Base-by-base conservation (phyloP, 768 basidiomycete genomes). In the Tylopilus felleus region DNA sequence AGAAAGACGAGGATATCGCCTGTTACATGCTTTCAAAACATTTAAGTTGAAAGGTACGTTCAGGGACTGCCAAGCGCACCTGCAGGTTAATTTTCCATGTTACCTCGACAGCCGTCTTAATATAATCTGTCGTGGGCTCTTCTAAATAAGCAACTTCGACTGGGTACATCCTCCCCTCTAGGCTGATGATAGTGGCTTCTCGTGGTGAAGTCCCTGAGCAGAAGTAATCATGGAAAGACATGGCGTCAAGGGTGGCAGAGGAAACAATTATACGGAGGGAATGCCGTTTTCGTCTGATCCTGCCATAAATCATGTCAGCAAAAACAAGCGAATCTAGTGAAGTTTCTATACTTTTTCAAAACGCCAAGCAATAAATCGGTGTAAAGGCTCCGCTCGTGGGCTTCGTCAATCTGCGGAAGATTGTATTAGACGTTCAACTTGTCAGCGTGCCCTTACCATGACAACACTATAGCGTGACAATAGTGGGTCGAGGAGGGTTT, bases 1-100 rank as follows among this genome's bases (percentile, higher is more conserved):
- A 99, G 68, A 66, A 99, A 99, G 0, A 98, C 84, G 22, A 99
- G 79, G 42, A 99, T 83, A 72, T 99, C 97, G 1, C 97, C 97
- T 8, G 80, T 69, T 8, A 80, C 83, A 75, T 89, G 85, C 92
- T 96, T 50, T 17, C 7, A 22, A 27, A 1, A 6, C 8, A 16
- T 45, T 31, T 45, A 55, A 47, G 29, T 19, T 25, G 33, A 56
- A 47, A 12, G 27, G 28, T 25, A 5, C 42, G 23, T 35, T 35
- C 22, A 49, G 17, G 8, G 16, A 31, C 21, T 29, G 43, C 25
- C 19, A 29, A 19, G 59, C 75, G 53, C 56, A 93, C 95, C 80
- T 90, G 85, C 31, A 80, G 55, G 53, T 90, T 85, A 23, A 96
- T 84, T 62, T 89, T 88, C 80, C 89, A 90, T 14, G 88, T 84